Percentiles rank a stretch among this genome's conserved stretches.
Conservation (phyloP, 768 basidiomycete species). For the Suillus subalutaceus region DNA sequence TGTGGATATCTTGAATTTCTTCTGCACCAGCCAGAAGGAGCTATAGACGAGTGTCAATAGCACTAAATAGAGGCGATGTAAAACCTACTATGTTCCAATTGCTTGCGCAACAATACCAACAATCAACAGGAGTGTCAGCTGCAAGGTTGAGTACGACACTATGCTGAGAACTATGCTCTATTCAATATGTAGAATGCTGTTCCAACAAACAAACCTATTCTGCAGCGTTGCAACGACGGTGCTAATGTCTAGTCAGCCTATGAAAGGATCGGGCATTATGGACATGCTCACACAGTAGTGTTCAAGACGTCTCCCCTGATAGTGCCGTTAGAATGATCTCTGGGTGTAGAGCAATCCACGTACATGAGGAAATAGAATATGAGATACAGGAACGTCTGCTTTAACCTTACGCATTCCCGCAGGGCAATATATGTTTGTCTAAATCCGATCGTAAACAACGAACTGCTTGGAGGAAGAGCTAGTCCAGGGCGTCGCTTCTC, state of each 20-base stretch:
- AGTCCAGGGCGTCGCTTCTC: slow-evolving; percentile 72
- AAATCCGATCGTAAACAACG: slow-evolving; percentile 64
- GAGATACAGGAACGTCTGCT: slow-evolving; percentile 75
- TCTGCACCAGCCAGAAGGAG: too few species aligned
- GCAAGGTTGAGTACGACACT: slow-evolving; percentile 72
- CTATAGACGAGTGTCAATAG: too few species aligned
- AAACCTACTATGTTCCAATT: too few species aligned
- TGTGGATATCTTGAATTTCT: too few species aligned
- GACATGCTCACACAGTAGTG: slow-evolving; percentile 63
- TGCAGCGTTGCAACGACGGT: slow-evolving; percentile 75
- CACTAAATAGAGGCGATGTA: too few species aligned
- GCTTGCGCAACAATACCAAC: too few species aligned
- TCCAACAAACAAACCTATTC: slow-evolving; percentile 52
- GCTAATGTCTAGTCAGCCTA: slow-evolving; percentile 33
- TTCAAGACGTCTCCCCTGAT: slow-evolving; percentile 74
- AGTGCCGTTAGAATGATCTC: neutral
- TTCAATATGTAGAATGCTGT: neutral
- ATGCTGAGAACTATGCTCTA: slow-evolving; percentile 42
- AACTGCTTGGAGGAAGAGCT: slow-evolving; percentile 55
- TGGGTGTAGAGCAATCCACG: slow-evolving; percentile 22
- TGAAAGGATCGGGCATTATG: neutral
- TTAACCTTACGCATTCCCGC: slow-evolving; percentile 64
- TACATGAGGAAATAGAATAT: slow-evolving; percentile 79
- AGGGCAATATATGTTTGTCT: slow-evolving; percentile 66
- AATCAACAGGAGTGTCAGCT: slow-evolving; percentile 60